phyloP scores from a whole-genome alignment of 1,284 basidiomycete species.

The Schizophyllum amplum region DNA sequence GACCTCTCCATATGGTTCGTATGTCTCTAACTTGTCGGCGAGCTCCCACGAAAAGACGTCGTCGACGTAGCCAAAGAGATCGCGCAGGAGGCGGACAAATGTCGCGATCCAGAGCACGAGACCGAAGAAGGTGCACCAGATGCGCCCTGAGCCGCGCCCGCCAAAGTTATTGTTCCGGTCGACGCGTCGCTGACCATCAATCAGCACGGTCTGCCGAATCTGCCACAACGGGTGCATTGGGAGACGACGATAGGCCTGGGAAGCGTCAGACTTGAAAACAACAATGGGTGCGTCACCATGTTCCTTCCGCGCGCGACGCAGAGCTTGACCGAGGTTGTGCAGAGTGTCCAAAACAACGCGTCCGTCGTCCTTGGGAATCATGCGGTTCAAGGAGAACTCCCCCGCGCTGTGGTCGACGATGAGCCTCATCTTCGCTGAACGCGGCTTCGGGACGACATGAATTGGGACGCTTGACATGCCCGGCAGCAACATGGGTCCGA shows the following conservation, averaged over 20 bases:
- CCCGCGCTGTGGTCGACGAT: slow-evolving; percentile 16
- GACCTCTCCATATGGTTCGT: slow-evolving; percentile 21
- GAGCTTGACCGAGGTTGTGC: too few species aligned
- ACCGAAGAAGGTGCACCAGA: slow-evolving; percentile 24
- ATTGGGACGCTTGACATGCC: slow-evolving; percentile 29
- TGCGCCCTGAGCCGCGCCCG: slow-evolving; percentile 13
- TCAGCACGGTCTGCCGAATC: slow-evolving; percentile 28
- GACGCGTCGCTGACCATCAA: slow-evolving; percentile 18
- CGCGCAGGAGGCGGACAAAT: slow-evolving; percentile 1
- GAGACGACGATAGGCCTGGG: slow-evolving; percentile 26
- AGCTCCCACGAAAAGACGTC: slow-evolving; percentile 25
- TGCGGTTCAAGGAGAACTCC: slow-evolving; percentile 26
- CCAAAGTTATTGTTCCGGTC: slow-evolving; percentile 29
- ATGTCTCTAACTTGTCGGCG: slow-evolving; percentile 14
- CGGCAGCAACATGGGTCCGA: slow-evolving; percentile 28
- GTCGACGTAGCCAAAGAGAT: slow-evolving; percentile 24
- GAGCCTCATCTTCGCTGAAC: slow-evolving; percentile 10
- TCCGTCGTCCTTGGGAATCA: slow-evolving; percentile 18
- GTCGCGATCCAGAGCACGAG: slow-evolving; percentile 28
- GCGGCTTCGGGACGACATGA: background rate
- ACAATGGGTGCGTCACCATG: slow-evolving; percentile 6
- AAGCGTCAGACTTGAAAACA: slow-evolving; percentile 32
- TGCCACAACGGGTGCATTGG: slow-evolving; percentile 36
- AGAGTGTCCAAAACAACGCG: background rate
- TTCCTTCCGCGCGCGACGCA: background rate